phyloP scores from a whole-genome alignment of 495 filamentous ascomycete genomes.

The Talaromyces adpressus region DNA sequence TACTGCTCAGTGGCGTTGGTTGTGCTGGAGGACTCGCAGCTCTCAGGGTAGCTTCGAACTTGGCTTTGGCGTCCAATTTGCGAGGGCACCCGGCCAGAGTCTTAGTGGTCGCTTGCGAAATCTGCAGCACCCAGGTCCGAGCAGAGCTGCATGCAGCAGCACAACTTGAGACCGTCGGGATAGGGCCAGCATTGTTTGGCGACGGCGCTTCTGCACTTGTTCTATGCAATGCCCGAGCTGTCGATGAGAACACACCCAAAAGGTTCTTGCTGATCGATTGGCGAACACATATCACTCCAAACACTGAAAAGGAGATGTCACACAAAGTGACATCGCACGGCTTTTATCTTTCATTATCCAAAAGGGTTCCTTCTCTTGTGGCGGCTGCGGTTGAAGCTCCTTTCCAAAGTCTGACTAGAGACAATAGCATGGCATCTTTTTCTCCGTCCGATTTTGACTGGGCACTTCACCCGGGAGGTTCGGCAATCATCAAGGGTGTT shows the following conservation, averaged over 20 bases:
- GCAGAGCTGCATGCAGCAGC: too few relatives aligned
- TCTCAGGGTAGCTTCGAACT: too few relatives aligned
- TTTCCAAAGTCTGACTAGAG: constrained; percentile 40
- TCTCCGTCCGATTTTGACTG: constrained; percentile 52
- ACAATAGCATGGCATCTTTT: neutral
- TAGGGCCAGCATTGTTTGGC: constrained; percentile 54
- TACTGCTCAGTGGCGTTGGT: too few relatives aligned
- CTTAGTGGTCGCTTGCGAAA: too few relatives aligned
- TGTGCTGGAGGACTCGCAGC: too few relatives aligned
- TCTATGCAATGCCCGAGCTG: constrained; percentile 43
- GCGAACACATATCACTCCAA: constrained; percentile 47
- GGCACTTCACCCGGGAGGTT: constrained; percentile 61
- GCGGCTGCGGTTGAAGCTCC: constrained; percentile 38
- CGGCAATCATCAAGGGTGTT: constrained; percentile 55
- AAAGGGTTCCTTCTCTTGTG: constrained; percentile 11
- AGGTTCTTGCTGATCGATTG: constrained; percentile 51
- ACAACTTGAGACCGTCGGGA: constrained; percentile 43
- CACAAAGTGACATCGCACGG: too few relatives aligned
- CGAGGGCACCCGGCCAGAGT: too few relatives aligned
- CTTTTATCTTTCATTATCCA: too few relatives aligned
- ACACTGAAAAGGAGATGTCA: constrained; percentile 49
- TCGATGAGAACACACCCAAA: constrained; percentile 21
- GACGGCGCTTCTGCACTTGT: constrained; percentile 56
- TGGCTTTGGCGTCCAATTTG: too few relatives aligned
- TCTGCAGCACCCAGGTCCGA: too few relatives aligned